Conservation (phyloP, 352 stramenopile genomes). For the Aphanomyces stellatus region DNA sequence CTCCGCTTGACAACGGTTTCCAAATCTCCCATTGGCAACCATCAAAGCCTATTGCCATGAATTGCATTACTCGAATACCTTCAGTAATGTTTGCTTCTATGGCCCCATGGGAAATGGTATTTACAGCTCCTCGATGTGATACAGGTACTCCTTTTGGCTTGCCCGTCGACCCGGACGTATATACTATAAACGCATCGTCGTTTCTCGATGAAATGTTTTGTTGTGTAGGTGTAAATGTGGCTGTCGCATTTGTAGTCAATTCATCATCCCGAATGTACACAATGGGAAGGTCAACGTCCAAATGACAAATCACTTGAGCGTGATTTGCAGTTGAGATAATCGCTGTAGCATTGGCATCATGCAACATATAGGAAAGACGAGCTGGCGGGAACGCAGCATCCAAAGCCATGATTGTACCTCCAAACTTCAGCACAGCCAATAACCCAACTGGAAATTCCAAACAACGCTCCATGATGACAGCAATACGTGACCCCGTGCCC, state of each 20-base stretch:
- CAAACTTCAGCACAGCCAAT: constrained; percentile 85
- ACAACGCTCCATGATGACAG: constrained; percentile 90
- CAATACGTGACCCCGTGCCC: too few relatives aligned
- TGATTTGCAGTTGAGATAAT: too few relatives aligned
- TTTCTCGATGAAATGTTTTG: neutral
- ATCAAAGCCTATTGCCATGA: constrained; percentile 1
- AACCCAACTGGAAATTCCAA: constrained; percentile 88
- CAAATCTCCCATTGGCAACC: neutral
- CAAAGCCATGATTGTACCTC: constrained; percentile 85
- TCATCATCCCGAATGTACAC: too few relatives aligned
- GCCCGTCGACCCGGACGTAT: too few relatives aligned
- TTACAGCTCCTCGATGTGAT: neutral
- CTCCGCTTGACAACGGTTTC: neutral
- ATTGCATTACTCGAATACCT: neutral
- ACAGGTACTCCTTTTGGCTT: neutral
- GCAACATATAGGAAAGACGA: constrained; percentile 43
- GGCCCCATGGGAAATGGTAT: neutral
- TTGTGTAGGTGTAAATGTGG: neutral
- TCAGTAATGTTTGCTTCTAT: neutral
- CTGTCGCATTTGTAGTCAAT: too few relatives aligned
- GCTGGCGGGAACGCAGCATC: constrained; percentile 36
- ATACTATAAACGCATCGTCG: constrained; percentile 37
- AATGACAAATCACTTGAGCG: too few relatives aligned
- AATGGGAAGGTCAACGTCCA: too few relatives aligned
- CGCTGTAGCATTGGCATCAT: constrained; percentile 30